Evolutionary conservation across 2,329 filamentous ascomycete species (phyloP).

Genomic region (Aspergillus sp.): DNA sequence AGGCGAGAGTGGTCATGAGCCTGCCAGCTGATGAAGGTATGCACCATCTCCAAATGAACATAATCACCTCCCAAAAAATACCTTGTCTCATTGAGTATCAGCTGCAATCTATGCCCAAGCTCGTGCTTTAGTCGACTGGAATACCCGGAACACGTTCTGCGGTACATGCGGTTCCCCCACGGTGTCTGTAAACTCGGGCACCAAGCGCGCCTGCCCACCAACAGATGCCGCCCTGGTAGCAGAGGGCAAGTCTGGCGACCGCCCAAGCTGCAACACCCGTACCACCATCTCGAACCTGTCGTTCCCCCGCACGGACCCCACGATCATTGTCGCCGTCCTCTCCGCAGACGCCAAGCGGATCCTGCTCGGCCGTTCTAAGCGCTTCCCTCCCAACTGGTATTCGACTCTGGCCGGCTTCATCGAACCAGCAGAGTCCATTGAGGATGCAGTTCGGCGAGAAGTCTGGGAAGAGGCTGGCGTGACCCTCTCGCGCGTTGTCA

Average conservation of each 20-base stretch:
- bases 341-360: slow-evolving; percentile 74
- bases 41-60: slow-evolving; percentile 12
- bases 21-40: slow-evolving; percentile 63
- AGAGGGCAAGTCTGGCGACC: slow-evolving; percentile 37
- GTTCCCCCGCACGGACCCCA: slow-evolving; percentile 91
- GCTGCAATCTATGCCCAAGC: slow-evolving; percentile 90
- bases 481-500: slow-evolving; percentile 70
- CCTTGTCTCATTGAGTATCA: slow-evolving; percentile 33
- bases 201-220: slow-evolving; percentile 46
- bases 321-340: slow-evolving; percentile 91
- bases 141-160: slow-evolving; percentile 87
- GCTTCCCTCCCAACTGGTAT: slow-evolving; percentile 84
- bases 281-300: slow-evolving; percentile 84
- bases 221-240: slow-evolving; percentile 37
- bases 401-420: slow-evolving; percentile 84
- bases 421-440: slow-evolving; percentile 80
- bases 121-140: slow-evolving; percentile 89
- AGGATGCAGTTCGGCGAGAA: slow-evolving; percentile 79
- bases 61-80: no score
- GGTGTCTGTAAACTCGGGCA: slow-evolving; percentile 50
- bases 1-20: slow-evolving; percentile 63
- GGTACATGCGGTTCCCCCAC: slow-evolving; percentile 83
- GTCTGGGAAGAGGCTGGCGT: slow-evolving; percentile 86
- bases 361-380: slow-evolving; percentile 79
- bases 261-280: slow-evolving; percentile 75